Base-by-base conservation (phyloP, 2,329 filamentous ascomycete species). In the Aureobasidium subglaciale region DNA sequence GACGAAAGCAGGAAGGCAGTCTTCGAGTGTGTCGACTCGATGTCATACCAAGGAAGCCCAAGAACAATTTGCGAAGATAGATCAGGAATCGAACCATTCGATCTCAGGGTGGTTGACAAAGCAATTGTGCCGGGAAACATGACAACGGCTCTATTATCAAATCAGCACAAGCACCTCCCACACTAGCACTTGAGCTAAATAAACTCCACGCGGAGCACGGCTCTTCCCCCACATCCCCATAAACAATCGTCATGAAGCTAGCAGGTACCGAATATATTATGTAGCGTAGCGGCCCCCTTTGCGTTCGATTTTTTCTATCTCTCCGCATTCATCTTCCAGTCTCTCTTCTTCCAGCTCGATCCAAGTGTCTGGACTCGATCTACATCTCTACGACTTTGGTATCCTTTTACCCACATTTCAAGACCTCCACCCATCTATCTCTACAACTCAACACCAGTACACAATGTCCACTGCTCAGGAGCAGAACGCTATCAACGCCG, bases 391-490 rank as follows among this genome's bases (percentile, higher is more conserved):
- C 22, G 16, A 43, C 27, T 22, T 22, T n/a, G n/a, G n/a, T n/a
- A n/a, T n/a, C n/a, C n/a, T n/a, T n/a, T n/a, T n/a, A n/a, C n/a
- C n/a, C n/a, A n/a, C n/a, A n/a, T n/a, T n/a, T n/a, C n/a, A n/a
- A n/a, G n/a, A n/a, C n/a, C n/a, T n/a, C n/a, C n/a, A n/a, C n/a
- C n/a, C n/a, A n/a, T n/a, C n/a, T n/a, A n/a, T n/a, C 27, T 27
- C n/a, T 24, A 27, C 25, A 29, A 1, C 2, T 5, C n/a, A 13
- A 27, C 18, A 35, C 22, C 13, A n/a, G 53, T 41, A 32, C 30
- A 48, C 8, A 6, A 76, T 75, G 73, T 69, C 73, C 42, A 73
- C 72, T 62, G 68, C 70, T 57, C 65, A 68, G 45, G 68, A 72
- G 52, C 67, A 71, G 45, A 70, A 65, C 57, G 70, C 62, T 27